Conservation (phyloP, 192 early-diverging fungal species). For the Neocallimastix lanati region DNA sequence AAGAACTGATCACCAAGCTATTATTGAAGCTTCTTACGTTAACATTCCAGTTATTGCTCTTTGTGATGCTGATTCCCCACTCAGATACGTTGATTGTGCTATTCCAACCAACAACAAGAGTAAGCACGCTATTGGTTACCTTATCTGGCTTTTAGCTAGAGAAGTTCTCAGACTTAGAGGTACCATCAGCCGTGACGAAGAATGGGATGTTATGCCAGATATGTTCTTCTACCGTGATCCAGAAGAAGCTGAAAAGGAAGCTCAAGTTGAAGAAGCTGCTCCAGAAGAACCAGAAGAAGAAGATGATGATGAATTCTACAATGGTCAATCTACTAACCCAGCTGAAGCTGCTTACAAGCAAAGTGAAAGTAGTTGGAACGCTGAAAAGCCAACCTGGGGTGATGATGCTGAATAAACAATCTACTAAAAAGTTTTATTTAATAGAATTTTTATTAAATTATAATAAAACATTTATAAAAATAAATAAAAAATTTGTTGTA, state of each 20-base stretch:
- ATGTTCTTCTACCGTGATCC: slow-evolving; percentile 99
- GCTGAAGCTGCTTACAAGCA: not conserved
- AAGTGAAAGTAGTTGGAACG: not conserved
- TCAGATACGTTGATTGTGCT: slow-evolving; percentile 88
- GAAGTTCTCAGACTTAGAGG: slow-evolving; percentile 97
- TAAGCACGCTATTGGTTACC: slow-evolving; percentile 97
- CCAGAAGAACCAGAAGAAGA: slow-evolving; percentile 25
- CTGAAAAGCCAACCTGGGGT: not conserved
- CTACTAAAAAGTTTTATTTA: not conserved
- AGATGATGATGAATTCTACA: not conserved
- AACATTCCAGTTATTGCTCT: slow-evolving; percentile 99
- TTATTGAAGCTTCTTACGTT: slow-evolving; percentile 98
- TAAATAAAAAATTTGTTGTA: no score
- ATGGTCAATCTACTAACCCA: not conserved
- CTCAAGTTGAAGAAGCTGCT: slow-evolving; percentile 16
- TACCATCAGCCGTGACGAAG: slow-evolving; percentile 58
- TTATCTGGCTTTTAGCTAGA: slow-evolving; percentile 92
- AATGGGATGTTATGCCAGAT: slow-evolving; percentile 98
- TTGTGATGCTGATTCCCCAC: slow-evolving; percentile 90
- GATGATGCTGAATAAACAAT: not conserved
- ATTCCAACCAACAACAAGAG: slow-evolving; percentile 99
- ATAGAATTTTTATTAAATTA: not conserved
- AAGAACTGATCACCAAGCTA: slow-evolving; percentile 93
- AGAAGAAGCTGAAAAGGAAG: slow-evolving; percentile 39
- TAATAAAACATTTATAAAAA: not conserved